These are phyloP conservation scores for Cyathus striatus DNA, from an alignment of 768 basidiomycete species.

Conservation along the genomic window DNA sequence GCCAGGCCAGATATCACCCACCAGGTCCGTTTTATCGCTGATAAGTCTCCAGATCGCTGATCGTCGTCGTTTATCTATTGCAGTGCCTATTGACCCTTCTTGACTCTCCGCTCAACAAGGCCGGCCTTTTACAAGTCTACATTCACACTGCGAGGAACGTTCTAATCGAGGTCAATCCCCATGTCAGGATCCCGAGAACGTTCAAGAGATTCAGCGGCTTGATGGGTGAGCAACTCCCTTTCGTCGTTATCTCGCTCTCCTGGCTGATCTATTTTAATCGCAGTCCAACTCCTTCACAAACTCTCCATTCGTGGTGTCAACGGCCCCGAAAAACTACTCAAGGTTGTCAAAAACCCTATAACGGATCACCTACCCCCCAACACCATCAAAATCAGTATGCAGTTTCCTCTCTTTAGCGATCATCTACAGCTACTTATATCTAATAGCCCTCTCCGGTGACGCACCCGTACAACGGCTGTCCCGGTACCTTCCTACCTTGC, in stretches of 20 bases:
- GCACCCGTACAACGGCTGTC: constrained; percentile 39
- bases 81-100: constrained; percentile 94
- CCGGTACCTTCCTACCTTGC: constrained; percentile 78
- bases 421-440: constrained; percentile 1
- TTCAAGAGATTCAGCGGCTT: constrained; percentile 98
- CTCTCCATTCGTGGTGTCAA: constrained; percentile 94
- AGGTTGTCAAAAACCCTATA: constrained; percentile 98
- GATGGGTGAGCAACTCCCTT: constrained; percentile 67
- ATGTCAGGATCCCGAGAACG: constrained; percentile 94
- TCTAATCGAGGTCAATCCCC: constrained; percentile 97
- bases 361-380: constrained; percentile 92
- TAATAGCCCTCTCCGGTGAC: constrained; percentile 10
- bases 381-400: constrained; percentile 91
- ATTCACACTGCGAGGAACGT: constrained; percentile 96
- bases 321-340: constrained; percentile 93
- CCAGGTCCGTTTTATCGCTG: constrained; percentile 54
- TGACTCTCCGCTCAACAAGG: constrained; percentile 97
- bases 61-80: not conserved
- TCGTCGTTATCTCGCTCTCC: constrained; percentile 5
- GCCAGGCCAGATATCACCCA: constrained; percentile 99
- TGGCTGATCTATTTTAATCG: constrained; percentile 1
- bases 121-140: constrained; percentile 93
- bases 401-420: not conserved
- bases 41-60: not conserved
- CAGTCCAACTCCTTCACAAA: constrained; percentile 96